Percentiles rank a stretch among this genome's conserved stretches.
Evolutionary conservation across 441 rosid species (phyloP).

Genomic region (Corymbia citriodora): DNA sequence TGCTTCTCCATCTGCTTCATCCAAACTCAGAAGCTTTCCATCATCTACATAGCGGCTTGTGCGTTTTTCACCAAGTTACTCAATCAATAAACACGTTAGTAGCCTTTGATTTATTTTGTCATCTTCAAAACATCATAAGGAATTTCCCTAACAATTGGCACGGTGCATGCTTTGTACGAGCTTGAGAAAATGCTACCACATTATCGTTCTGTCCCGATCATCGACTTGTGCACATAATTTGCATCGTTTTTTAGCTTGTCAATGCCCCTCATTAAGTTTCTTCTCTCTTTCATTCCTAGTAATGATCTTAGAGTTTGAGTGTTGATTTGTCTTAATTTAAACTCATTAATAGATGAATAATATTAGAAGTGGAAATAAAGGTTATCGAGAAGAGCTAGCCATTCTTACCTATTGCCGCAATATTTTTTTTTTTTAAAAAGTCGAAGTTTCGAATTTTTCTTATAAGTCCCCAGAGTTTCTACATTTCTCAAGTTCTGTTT

Average conservation of each 20-base stretch:
- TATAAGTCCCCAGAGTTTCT: slow-evolving; percentile 37
- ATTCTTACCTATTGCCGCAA: too few species aligned
- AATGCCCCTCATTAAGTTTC: background rate
- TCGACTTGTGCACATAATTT: background rate
- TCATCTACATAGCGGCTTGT: too few species aligned
- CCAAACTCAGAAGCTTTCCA: too few species aligned
- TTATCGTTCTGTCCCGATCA: background rate
- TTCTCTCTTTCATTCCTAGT: background rate
- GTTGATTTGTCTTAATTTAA: background rate
- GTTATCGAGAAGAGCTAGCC: slow-evolving; percentile 23
- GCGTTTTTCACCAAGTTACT: background rate
- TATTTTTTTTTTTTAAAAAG: too few species aligned
- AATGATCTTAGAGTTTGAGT: background rate
- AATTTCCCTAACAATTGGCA: background rate
- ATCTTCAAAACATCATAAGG: too few species aligned
- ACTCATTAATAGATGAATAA: slow-evolving; percentile 46
- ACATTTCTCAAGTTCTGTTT: background rate
- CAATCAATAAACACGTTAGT: too few species aligned
- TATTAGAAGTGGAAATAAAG: slow-evolving; percentile 54
- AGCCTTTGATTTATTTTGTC: too few species aligned
- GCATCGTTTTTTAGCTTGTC: background rate
- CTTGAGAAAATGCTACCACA: background rate
- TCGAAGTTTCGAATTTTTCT: too few species aligned
- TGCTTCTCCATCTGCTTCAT: too few species aligned
- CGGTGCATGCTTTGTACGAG: background rate